Evolutionary conservation across 1,284 basidiomycete species (phyloP).

Genomic region (Sanghuangporus weigelae): DNA sequence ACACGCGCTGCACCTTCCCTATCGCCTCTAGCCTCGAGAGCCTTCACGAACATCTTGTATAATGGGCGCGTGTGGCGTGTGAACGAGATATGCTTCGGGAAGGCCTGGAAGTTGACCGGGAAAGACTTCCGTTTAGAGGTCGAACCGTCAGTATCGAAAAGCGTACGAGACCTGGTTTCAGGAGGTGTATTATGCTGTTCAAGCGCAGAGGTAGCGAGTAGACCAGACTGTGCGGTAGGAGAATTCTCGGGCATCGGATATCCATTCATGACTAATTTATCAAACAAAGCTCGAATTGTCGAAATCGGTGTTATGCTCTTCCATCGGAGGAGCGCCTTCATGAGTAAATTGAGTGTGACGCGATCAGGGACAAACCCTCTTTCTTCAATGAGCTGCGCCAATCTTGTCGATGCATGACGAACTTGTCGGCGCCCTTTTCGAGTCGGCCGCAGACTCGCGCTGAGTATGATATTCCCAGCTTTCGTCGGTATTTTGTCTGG

Average conservation of each 20-base stretch:
- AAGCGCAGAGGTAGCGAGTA: neutral
- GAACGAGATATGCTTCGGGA: slow-evolving; percentile 39
- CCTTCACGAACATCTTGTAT: slow-evolving; percentile 67
- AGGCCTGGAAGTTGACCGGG: slow-evolving; percentile 31
- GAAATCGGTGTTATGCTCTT: slow-evolving; percentile 32
- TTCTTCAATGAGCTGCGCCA: slow-evolving; percentile 34
- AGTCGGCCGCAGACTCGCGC: slow-evolving; percentile 33
- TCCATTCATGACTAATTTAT: slow-evolving; percentile 49
- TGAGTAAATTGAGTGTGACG: slow-evolving; percentile 57
- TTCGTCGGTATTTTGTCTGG: slow-evolving; percentile 28
- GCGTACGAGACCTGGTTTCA: neutral
- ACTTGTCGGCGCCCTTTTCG: slow-evolving; percentile 40
- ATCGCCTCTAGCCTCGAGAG: slow-evolving; percentile 51
- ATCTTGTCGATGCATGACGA: slow-evolving; percentile 34
- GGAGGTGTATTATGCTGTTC: neutral
- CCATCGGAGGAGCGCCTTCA: slow-evolving; percentile 53
- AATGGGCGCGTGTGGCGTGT: slow-evolving; percentile 53
- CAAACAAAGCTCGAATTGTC: slow-evolving; percentile 52
- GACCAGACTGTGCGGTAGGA: neutral
- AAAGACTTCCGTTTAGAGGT: neutral
- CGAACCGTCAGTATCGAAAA: slow-evolving; percentile 18
- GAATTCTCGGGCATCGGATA: slow-evolving; percentile 37
- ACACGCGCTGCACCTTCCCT: slow-evolving; percentile 45
- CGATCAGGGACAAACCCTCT: slow-evolving; percentile 51
- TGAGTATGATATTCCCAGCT: slow-evolving; percentile 49